Evolutionary conservation across 768 basidiomycete genomes (phyloP).

Genomic region (Pholiota molesta): DNA sequence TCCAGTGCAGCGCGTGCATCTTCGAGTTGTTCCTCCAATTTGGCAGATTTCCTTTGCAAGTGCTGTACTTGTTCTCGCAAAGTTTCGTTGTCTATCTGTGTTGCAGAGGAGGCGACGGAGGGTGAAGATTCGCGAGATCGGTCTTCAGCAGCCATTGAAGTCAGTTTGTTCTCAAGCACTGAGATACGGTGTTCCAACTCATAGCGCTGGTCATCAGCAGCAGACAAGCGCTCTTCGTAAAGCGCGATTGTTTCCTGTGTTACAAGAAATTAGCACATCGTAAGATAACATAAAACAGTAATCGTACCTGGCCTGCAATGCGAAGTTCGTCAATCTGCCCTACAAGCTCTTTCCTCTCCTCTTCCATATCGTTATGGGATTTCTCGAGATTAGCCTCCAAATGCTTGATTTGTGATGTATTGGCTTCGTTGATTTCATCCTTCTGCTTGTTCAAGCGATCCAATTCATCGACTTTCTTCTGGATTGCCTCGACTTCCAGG

Average conservation of each 20-base stretch:
- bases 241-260: slow-evolving; percentile 89
- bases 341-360: slow-evolving; percentile 70
- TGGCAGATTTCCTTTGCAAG: slow-evolving; percentile 73
- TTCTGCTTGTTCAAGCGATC: slow-evolving; percentile 53
- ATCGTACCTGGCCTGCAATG: slow-evolving; percentile 80
- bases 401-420: slow-evolving; percentile 61
- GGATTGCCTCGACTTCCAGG: slow-evolving; percentile 48
- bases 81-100: slow-evolving; percentile 93
- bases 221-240: slow-evolving; percentile 87
- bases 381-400: slow-evolving; percentile 44
- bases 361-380: slow-evolving; percentile 35
- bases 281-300: neutral
- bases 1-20: slow-evolving; percentile 73
- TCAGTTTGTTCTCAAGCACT: slow-evolving; percentile 50
- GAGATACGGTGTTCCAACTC: slow-evolving; percentile 74
- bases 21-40: slow-evolving; percentile 85
- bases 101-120: slow-evolving; percentile 59
- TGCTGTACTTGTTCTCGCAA: slow-evolving; percentile 90
- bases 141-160: slow-evolving; percentile 30
- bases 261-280: neutral
- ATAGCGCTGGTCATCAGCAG: slow-evolving; percentile 70
- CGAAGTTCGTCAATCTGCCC: slow-evolving; percentile 83
- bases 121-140: slow-evolving; percentile 29
- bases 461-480: slow-evolving; percentile 54
- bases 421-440: slow-evolving; percentile 52